Conservation (phyloP, 345 rosid genomes). For the Geranium rotundifolium region DNA sequence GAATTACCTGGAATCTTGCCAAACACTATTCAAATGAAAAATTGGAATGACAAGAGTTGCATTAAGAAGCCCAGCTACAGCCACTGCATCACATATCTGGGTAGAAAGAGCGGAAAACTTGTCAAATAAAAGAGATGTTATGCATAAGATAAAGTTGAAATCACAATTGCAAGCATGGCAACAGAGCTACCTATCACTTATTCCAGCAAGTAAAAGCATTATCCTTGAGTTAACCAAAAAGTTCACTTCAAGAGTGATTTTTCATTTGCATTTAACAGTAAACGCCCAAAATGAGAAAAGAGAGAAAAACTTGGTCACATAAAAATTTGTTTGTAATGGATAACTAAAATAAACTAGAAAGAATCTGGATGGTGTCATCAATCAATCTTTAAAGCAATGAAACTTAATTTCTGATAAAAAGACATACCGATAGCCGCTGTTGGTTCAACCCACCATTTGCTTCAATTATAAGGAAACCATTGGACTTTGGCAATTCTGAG, state of each 20-base stretch:
- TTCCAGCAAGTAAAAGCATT: neutral
- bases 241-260: neutral
- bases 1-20: constrained; percentile 95
- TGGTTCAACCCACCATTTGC: constrained; percentile 97
- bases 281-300: constrained; percentile 2
- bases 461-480: constrained; percentile 88
- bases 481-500: constrained; percentile 50
- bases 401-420: constrained; percentile 1
- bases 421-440: constrained; percentile 91
- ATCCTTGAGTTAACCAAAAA: neutral
- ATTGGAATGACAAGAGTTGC: constrained; percentile 93
- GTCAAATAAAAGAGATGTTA: neutral
- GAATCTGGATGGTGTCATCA: neutral
- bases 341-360: neutral
- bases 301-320: constrained; percentile 1
- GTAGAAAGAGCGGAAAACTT: constrained; percentile 3
- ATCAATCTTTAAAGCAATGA: neutral
- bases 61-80: constrained; percentile 87
- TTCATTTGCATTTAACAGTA: neutral
- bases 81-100: constrained; percentile 98
- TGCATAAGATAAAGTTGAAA: neutral
- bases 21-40: constrained; percentile 89
- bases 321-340: neutral
- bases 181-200: neutral
- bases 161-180: neutral